Evolutionary conservation across 2,329 filamentous ascomycete species (phyloP).

Genomic region (Verticillium nonalfalfae): DNA sequence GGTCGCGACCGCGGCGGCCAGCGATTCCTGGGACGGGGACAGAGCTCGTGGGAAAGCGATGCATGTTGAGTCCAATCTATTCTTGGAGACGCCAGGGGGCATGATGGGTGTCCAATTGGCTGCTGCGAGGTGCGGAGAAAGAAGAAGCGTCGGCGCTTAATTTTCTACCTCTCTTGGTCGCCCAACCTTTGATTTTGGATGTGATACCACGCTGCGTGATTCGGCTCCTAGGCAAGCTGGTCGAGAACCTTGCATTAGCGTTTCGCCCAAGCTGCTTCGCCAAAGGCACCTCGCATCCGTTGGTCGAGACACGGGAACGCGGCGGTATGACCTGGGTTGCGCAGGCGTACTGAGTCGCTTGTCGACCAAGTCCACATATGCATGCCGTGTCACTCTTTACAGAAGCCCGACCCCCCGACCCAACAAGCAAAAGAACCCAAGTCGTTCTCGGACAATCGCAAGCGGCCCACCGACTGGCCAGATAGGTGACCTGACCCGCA

Average conservation of each 20-base stretch:
- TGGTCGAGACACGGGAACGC: neutral
- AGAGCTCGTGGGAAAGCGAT: neutral
- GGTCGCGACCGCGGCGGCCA: neutral
- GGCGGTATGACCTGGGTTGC: neutral
- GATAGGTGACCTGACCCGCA: neutral
- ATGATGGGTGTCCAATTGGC: constrained; percentile 11
- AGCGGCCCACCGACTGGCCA: neutral
- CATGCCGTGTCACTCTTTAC: neutral
- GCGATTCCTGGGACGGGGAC: neutral
- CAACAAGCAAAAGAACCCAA: neutral
- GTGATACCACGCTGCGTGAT: constrained; percentile 3
- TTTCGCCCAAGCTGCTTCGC: constrained; percentile 1
- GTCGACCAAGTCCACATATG: too few species aligned
- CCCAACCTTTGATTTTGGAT: neutral
- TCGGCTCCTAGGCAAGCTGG: constrained; percentile 2
- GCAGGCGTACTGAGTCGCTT: neutral
- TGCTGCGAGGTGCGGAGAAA: constrained; percentile 7
- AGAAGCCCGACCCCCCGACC: neutral
- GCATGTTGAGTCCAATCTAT: constrained; percentile 10
- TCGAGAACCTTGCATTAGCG: constrained; percentile 6
- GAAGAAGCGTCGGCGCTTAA: constrained; percentile 15
- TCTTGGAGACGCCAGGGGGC: constrained; percentile 11
- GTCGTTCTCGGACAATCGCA: neutral
- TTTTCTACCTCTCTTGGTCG: constrained; percentile 3
- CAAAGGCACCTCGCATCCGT: neutral